These are phyloP conservation scores for Scheffersomyces segobiensis DNA, from an alignment of 1,139 yeast genomes.

Conservation along the genomic window DNA sequence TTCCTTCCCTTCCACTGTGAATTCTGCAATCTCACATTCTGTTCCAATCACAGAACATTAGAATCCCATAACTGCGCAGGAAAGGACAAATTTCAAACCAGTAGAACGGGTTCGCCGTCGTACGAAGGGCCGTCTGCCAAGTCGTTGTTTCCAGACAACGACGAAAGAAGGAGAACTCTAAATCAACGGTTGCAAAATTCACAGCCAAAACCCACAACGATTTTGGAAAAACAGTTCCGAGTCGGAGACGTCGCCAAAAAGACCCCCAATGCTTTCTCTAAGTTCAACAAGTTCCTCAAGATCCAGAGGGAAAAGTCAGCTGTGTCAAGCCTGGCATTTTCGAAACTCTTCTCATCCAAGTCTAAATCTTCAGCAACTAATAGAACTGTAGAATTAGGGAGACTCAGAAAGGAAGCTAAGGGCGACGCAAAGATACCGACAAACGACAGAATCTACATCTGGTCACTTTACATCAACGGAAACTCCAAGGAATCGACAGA, in stretches of 20 bases:
- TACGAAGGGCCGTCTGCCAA: conserved; percentile 25
- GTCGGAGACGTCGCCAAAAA: conserved; percentile 30
- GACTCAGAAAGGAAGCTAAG: conserved; percentile 53
- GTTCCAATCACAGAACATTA: conserved; percentile 56
- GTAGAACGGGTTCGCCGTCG: conserved; percentile 8
- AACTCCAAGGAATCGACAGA: conserved; percentile 17
- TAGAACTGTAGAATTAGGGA: conserved; percentile 26
- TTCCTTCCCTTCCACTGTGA: conserved; percentile 70
- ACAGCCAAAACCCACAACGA: conserved; percentile 27
- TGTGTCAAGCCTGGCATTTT: conserved; percentile 9
- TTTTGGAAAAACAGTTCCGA: conserved; percentile 23
- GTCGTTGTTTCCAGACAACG: conserved; percentile 60
- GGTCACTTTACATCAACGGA: conserved; percentile 53
- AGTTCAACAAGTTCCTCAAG: conserved; percentile 46
- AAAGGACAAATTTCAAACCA: conserved; percentile 11
- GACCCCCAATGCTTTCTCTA: conserved; percentile 41
- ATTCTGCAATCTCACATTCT: conserved; percentile 54
- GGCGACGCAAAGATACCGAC: conserved; percentile 65
- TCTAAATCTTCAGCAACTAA: conserved; percentile 8
- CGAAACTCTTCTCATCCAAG: conserved; percentile 14
- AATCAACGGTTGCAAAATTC: conserved; percentile 35
- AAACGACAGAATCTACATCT: conserved; percentile 61
- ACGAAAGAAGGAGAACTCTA: conserved; percentile 36
- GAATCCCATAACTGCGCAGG: conserved; percentile 49
- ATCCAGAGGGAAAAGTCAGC: conserved; percentile 22